Evolutionary conservation across 176 grass and related monocot genomes (phyloP), one percentile per base, ranked within the genome.

Genomic region (Triticum monococcum): DNA sequence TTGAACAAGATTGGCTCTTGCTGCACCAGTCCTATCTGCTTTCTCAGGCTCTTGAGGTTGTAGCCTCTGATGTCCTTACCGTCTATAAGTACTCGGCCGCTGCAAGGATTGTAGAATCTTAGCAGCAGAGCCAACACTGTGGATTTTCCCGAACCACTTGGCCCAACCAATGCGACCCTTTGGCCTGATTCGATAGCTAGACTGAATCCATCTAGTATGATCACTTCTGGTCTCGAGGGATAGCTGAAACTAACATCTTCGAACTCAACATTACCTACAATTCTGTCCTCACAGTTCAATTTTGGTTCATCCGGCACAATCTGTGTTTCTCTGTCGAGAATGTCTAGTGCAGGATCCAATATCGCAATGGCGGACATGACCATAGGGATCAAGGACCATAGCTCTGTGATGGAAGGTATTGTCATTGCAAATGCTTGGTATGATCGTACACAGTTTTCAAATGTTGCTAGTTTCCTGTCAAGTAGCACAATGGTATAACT

Each of bases 391-490:
- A 95, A 77, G 25, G 90, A 86, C 93, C 90, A 92, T 73, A 90
- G 46, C 82, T 95, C 93, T 30, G 88, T 92, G 75, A 95, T 90
- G 36, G 93, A 92, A 78, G 90, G 80, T 59, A 92, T 84, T 2
- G 93, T 92, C 75, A 95, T 81, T n/a, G 93, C 86, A 78, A 95
- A 92, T 79, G 87, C 74, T 77, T 92, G 90, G 73, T 95, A 92
- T 38, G 90, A 83, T 31, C 88, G 56, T 48, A 95, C 84, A 60
- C 90, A 82, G 37, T 92, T 64, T 24, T 80, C 26, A 35, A 95
- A 92, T 54, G 82, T 43, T 18, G 90, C 83, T 61, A 78, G 75
- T 31, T 40, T 54, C 41, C 81, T 92, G 16, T 90, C 64, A 70
- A 95, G 79, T 66, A 86, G 84, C 24, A 95, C 80, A 32, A 87